Percentiles rank a stretch among this genome's conserved stretches.
Conservation (phyloP, 176 grass and related monocot species). For the Saccharum officinarum region DNA sequence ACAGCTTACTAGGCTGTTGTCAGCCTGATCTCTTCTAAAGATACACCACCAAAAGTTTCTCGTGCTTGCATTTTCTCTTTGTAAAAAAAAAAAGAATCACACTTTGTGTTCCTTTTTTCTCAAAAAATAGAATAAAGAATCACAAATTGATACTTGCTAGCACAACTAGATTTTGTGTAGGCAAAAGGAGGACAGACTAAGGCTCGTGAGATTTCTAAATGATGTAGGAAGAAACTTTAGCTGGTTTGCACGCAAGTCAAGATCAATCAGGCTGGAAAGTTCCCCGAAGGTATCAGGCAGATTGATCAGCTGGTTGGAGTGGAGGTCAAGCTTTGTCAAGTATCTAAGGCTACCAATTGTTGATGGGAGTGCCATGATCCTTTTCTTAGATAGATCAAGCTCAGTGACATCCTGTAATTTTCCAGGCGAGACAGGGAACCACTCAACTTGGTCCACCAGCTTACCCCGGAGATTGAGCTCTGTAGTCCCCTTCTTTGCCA, state of each 20-base stretch:
- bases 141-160: no score
- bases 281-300: conserved; percentile 90
- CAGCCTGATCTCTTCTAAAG: no score
- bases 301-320: conserved; percentile 90
- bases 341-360: conserved; percentile 80
- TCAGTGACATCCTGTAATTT: conserved; percentile 83
- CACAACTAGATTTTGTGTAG: no score
- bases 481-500: conserved; percentile 67
- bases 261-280: conserved; percentile 70
- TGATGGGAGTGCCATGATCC: conserved; percentile 77
- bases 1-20: no score
- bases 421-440: conserved; percentile 92
- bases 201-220: conserved; percentile 71
- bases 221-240: conserved; percentile 77
- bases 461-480: conserved; percentile 81
- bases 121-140: no score
- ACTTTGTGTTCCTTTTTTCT: no score
- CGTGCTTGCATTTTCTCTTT: no score
- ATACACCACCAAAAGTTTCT: no score
- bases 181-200: not conserved
- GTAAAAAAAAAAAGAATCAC: no score
- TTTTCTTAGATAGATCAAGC: conserved; percentile 87
- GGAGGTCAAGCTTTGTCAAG: conserved; percentile 84
- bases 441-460: conserved; percentile 86
- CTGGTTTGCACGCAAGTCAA: conserved; percentile 76